phyloP scores from a whole-genome alignment of 768 basidiomycete genomes.

The Calocera cornea region DNA sequence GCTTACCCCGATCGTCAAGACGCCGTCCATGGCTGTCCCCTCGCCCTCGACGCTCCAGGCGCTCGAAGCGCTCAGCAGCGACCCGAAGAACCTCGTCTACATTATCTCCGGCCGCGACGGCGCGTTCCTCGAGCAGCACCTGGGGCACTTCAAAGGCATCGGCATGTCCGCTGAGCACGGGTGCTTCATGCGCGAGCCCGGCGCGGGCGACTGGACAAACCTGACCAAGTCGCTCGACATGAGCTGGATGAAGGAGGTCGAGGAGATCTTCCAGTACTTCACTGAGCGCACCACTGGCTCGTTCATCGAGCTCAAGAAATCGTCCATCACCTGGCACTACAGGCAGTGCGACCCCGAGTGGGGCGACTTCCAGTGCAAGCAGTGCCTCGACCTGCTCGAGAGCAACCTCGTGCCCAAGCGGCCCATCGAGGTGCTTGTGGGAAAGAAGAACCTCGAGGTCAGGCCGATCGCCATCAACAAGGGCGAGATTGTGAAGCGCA shows the following conservation, averaged over 20 bases:
- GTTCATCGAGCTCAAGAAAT: slow-evolving; percentile 93
- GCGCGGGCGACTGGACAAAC: slow-evolving; percentile 56
- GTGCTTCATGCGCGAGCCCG: slow-evolving; percentile 71
- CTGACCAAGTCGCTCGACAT: slow-evolving; percentile 90
- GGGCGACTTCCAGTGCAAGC: slow-evolving; percentile 93
- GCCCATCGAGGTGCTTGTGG: slow-evolving; percentile 92
- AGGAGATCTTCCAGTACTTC: slow-evolving; percentile 92
- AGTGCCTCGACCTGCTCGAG: slow-evolving; percentile 91
- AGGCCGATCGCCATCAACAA: slow-evolving; percentile 93
- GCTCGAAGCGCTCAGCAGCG: slow-evolving; percentile 53
- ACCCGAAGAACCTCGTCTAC: slow-evolving; percentile 85
- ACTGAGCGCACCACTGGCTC: slow-evolving; percentile 95
- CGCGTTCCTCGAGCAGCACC: slow-evolving; percentile 79
- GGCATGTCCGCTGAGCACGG: slow-evolving; percentile 97
- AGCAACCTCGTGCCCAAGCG: slow-evolving; percentile 85
- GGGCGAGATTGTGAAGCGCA: slow-evolving; percentile 94
- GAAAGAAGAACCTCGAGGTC: slow-evolving; percentile 98
- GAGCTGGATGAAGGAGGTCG: slow-evolving; percentile 93
- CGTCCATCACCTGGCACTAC: slow-evolving; percentile 97
- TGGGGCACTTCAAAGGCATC: slow-evolving; percentile 67
- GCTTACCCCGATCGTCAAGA: slow-evolving; percentile 91
- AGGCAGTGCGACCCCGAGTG: slow-evolving; percentile 86
- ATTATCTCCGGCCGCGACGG: slow-evolving; percentile 95
- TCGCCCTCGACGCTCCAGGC: slow-evolving; percentile 59
- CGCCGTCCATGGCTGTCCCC: slow-evolving; percentile 75